Conservation (phyloP, 495 filamentous ascomycete genomes). For the Chlorociboria aeruginascens region DNA sequence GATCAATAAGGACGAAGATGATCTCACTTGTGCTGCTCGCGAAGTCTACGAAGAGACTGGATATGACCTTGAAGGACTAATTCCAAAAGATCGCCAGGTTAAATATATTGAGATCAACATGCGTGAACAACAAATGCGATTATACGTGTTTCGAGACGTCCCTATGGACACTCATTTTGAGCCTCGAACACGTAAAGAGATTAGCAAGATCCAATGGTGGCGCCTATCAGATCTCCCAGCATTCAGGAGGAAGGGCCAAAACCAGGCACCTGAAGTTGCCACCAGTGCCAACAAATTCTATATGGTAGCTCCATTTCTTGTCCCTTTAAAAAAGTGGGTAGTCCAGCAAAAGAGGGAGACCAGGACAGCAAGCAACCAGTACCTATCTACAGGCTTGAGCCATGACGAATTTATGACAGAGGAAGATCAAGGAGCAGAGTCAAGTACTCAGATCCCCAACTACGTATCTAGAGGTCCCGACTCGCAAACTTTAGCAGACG, state of each 20-base stretch:
- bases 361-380: constrained; percentile 22
- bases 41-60: constrained; percentile 96
- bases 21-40: constrained; percentile 81
- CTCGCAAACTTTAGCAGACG: constrained; percentile 37
- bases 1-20: constrained; percentile 91
- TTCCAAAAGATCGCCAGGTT: constrained; percentile 52
- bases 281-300: constrained; percentile 72
- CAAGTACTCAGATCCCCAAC: constrained; percentile 17
- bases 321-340: constrained; percentile 83
- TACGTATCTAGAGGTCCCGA: constrained; percentile 19
- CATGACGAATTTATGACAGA: constrained; percentile 18
- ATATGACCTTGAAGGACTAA: constrained; percentile 65
- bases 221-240: constrained; percentile 77
- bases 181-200: constrained; percentile 88
- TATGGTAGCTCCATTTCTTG: constrained; percentile 92
- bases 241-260: constrained; percentile 51
- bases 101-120: constrained; percentile 80
- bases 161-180: constrained; percentile 78
- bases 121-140: constrained; percentile 79
- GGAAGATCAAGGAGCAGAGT: constrained; percentile 19
- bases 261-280: constrained; percentile 32
- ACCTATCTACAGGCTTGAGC: constrained; percentile 13
- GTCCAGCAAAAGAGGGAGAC: constrained; percentile 64
- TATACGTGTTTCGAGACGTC: constrained; percentile 83
- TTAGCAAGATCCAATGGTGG: constrained; percentile 93